Percentiles rank a stretch among this genome's conserved stretches.
Evolutionary conservation across 2,329 filamentous ascomycete genomes (phyloP).

Genomic region (Coniochaeta prunicola): DNA sequence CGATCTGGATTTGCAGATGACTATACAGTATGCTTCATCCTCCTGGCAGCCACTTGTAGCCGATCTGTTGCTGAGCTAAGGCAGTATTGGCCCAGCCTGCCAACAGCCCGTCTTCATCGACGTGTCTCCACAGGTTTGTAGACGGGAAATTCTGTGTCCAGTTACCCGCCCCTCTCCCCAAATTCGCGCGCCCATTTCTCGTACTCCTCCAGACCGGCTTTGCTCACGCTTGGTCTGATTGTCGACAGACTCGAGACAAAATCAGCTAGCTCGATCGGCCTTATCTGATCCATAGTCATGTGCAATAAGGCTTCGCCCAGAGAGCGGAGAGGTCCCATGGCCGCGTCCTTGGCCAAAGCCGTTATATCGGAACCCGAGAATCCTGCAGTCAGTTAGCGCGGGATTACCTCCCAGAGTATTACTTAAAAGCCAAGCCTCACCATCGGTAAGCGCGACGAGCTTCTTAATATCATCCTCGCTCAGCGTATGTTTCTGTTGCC

Average conservation of each 20-base stretch:
- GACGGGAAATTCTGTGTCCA: not conserved
- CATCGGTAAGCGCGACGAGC: slow-evolving; percentile 76
- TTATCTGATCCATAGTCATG: slow-evolving; percentile 91
- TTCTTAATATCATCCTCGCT: slow-evolving; percentile 62
- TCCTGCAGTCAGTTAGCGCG: slow-evolving; percentile 41
- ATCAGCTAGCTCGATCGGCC: slow-evolving; percentile 74
- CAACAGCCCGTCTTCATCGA: not conserved
- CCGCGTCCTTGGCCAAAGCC: slow-evolving; percentile 91
- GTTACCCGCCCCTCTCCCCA: slow-evolving; percentile 78
- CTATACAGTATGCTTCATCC: no score
- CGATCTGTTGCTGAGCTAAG: no score
- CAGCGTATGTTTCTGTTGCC: slow-evolving; percentile 81
- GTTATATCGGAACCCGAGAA: slow-evolving; percentile 98
- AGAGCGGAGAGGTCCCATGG: slow-evolving; percentile 90
- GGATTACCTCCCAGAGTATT: not conserved
- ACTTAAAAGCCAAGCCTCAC: slow-evolving; percentile 38
- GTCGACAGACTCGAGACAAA: slow-evolving; percentile 77
- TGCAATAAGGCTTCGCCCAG: slow-evolving; percentile 82
- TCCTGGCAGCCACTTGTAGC: no score
- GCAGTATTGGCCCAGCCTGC: not conserved
- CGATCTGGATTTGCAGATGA: no score
- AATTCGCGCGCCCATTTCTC: slow-evolving; percentile 93
- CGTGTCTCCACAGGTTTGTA: not conserved
- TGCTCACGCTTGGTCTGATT: slow-evolving; percentile 86
- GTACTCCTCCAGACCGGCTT: slow-evolving; percentile 76